These are phyloP conservation scores for Euphorbia schlechtendalii DNA, from an alignment of 441 rosid species.

Conservation along the genomic window DNA sequence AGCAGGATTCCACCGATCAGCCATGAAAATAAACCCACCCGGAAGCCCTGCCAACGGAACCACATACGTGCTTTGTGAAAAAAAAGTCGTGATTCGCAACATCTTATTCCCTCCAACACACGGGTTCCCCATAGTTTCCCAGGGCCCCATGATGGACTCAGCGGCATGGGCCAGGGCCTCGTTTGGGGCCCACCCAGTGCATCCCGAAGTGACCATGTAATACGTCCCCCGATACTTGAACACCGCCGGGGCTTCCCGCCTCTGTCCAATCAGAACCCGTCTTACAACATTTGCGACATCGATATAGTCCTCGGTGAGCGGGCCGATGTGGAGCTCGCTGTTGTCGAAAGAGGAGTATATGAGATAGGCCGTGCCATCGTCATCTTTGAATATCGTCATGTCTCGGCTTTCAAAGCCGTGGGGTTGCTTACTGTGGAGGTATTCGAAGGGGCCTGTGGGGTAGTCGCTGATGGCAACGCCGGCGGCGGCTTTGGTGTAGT, in stretches of 20 bases:
- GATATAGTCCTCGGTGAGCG: conserved; percentile 62
- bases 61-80: conserved; percentile 79
- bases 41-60: conserved; percentile 62
- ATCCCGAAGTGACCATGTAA: conserved; percentile 89
- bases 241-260: conserved; percentile 85
- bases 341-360: conserved; percentile 85
- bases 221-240: conserved; percentile 70
- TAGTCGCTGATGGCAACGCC: conserved; percentile 69
- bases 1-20: conserved; percentile 91
- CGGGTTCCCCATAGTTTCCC: conserved; percentile 93
- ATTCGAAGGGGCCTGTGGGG: conserved; percentile 78
- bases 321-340: conserved; percentile 85
- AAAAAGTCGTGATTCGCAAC: conserved; percentile 59
- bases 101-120: conserved; percentile 76
- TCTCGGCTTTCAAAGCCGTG: conserved; percentile 85
- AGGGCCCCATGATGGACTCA: conserved; percentile 79
- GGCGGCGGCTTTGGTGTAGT: conserved; percentile 88
- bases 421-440: conserved; percentile 70
- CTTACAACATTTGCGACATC: conserved; percentile 49
- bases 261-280: conserved; percentile 62
- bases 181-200: conserved; percentile 96
- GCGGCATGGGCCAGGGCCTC: conserved; percentile 86
- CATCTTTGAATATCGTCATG: conserved; percentile 89
- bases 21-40: conserved; percentile 71
- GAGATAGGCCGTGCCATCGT: conserved; percentile 65